Conservation (phyloP, 2,329 filamentous ascomycete genomes). For the Graphiopsis chlorocephala region DNA sequence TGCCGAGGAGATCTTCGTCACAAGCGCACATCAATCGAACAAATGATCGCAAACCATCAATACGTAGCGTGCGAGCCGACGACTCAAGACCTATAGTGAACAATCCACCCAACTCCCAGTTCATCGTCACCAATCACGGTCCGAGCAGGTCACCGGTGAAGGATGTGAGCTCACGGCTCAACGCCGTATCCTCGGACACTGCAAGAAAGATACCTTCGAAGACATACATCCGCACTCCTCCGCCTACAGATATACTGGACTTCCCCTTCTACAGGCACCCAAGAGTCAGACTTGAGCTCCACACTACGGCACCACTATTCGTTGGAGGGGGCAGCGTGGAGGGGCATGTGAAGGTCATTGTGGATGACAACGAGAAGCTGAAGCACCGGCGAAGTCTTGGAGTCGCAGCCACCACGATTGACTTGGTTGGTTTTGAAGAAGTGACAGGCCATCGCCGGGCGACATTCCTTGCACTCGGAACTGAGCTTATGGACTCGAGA, state of each 20-base stretch:
- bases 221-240: conserved; percentile 48
- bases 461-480: conserved; percentile 52
- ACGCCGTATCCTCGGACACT: conserved; percentile 44
- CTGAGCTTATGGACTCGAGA: conserved; percentile 49
- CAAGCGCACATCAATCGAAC: conserved; percentile 23
- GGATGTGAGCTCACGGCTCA: conserved; percentile 39
- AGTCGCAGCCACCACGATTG: conserved; percentile 50
- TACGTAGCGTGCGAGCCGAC: conserved; percentile 14
- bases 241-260: conserved; percentile 50
- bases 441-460: conserved; percentile 44
- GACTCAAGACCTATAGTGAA: not conserved
- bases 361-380: conserved; percentile 47
- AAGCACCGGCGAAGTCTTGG: conserved; percentile 45
- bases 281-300: conserved; percentile 49
- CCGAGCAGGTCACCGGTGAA: conserved; percentile 50
- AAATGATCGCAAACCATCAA: conserved; percentile 23
- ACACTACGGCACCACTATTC: conserved; percentile 50
- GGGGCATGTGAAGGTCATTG: conserved; percentile 47
- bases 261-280: conserved; percentile 49
- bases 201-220: conserved; percentile 45
- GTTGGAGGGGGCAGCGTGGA: conserved; percentile 56
- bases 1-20: conserved; percentile 49
- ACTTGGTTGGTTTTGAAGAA: conserved; percentile 54
- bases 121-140: conserved; percentile 45
- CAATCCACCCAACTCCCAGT: not conserved